Evolutionary conservation across 345 rosid genomes (phyloP), one percentile per base, ranked within the genome.

Genomic region (Mercurialis annua): DNA sequence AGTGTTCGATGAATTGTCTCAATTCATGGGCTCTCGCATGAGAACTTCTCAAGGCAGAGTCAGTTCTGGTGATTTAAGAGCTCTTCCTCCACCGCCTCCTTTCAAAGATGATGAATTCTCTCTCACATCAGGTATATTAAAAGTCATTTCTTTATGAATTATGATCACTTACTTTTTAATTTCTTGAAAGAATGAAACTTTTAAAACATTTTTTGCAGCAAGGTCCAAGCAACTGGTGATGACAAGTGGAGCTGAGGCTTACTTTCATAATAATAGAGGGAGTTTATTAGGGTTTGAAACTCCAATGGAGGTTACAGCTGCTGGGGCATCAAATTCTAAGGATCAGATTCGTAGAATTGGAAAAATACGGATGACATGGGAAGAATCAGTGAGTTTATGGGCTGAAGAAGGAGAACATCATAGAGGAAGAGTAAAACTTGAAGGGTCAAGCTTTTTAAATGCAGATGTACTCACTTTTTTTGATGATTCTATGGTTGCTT

Each of bases 341-440:
- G 94, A n/a, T n/a, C n/a, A 90, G 63, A 82, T 91, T 18, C 81
- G 92, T n/a, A 87, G 97, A 59, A 85, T 94, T 30, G 97, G 99
- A 58, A 94, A 86, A 82, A 74, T 94, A 64, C 85, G 93, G 70
- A 85, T 94, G 90, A 84, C 83, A 23, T 94, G 99, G 99, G 99
- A 94, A 71, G 99, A 94, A 68, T 91, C 98, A 1, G 93, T 91
- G 44, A 91, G 83, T 71, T 83, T 94, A 80, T 94, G 99, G 99
- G 97, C 83, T 12, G 97, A 94, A 77, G 99, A 89, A 69, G 98
- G 96, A 17, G 98, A 91, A 69, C 76, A 78, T 61, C 87, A 84
- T 31, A 76, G 83, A 68, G 99, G 99, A 46, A 87, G 97, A 77
- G 80, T 91, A 44, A 88, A 73, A 74, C 78, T 91, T 76, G 86